Evolutionary conservation across 1,284 basidiomycete species (phyloP), one percentile per base, ranked within the genome.

Genomic region (Cryptococcus amylolentus): DNA sequence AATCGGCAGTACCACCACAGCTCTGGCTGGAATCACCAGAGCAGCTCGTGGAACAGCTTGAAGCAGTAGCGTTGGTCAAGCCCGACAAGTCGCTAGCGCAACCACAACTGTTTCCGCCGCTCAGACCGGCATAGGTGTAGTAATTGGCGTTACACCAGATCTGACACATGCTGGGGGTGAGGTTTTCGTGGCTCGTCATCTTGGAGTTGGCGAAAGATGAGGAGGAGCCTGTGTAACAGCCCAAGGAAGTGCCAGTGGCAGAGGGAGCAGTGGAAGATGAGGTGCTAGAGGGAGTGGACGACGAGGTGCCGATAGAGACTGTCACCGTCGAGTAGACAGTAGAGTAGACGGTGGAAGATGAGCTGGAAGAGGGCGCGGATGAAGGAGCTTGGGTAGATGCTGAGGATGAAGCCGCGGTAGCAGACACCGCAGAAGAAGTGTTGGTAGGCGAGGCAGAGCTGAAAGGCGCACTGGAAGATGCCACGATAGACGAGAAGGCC

Each of bases 71-170:
- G 2, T 49, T 28, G 1, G 51, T 51, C 12, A 71, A 62, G 14
- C 57, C 67, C 8, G 28, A 31, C 10, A 67, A 44, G 4, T 56
- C 50, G 44, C 60, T 61, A 31, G 63, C 39, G 51, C 69, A 70
- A 26, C 61, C 66, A 57, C 69, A 70, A 13, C 54, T 62, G 41
- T 58, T 58, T 27, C 67, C 69, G 31, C 53, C 51, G 9, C 56
- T 60, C 27, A 65, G 41, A 35, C 60, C 62, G 10, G 65, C 54
- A 55, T 67, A 68, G 13, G 59, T 53, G 51, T 58, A 64, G 50
- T 60, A 58, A 47, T 67, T 67, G 54, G 59, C 60, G 52, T 66
- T 60, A 58, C 69, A 70, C 67, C 69, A 68, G 45, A 65, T 46
- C 51, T 64, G 60, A 52, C 69, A 70, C 60, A 63, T 67, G 23